Conservation (phyloP, 768 basidiomycete species). For the Suillus placidus region DNA sequence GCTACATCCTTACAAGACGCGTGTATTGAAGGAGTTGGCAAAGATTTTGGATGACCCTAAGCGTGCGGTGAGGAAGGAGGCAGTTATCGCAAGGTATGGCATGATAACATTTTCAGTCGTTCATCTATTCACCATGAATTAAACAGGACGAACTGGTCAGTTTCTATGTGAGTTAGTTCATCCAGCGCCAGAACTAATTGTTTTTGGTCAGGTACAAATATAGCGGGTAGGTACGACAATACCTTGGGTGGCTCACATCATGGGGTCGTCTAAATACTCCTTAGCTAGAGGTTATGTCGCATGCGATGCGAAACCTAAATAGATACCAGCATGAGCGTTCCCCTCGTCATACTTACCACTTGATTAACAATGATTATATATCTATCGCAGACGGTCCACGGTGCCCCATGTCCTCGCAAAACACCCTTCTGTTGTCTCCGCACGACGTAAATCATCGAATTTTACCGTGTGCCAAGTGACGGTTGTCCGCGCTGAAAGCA, state of each 20-base stretch:
- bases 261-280: background rate
- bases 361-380: too few species aligned
- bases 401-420: too few species aligned
- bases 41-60: slow-evolving; percentile 89
- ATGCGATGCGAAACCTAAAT: background rate
- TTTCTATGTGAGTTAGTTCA: background rate
- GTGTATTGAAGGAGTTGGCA: slow-evolving; percentile 73
- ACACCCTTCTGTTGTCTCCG: too few species aligned
- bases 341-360: too few species aligned
- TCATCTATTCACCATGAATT: slow-evolving; percentile 10
- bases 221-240: slow-evolving; percentile 12
- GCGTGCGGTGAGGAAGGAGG: slow-evolving; percentile 79
- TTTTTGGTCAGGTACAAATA: slow-evolving; percentile 30
- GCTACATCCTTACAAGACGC: slow-evolving; percentile 77
- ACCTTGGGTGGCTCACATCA: too few species aligned
- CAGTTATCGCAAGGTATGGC: slow-evolving; percentile 74
- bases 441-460: too few species aligned
- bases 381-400: too few species aligned
- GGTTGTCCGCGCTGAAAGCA: too few species aligned
- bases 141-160: slow-evolving; percentile 34
- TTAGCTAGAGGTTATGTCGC: background rate
- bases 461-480: too few species aligned
- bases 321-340: background rate
- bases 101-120: background rate
- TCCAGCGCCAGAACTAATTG: slow-evolving; percentile 5